Conservation (phyloP, 257 asterid species). For the Euphrasia confusa region DNA sequence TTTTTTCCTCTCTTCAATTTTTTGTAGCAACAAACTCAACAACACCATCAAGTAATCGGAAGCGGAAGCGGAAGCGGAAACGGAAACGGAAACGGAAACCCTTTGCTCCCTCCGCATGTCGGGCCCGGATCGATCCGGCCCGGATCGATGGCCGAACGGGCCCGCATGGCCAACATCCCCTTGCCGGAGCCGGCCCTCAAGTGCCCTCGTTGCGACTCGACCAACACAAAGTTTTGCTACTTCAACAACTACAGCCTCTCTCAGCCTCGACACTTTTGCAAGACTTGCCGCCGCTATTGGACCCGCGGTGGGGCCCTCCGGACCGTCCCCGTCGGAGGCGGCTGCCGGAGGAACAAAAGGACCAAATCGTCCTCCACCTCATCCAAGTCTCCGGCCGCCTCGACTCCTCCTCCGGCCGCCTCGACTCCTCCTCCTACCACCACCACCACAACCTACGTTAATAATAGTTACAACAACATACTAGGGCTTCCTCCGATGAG, state of each 20-base stretch:
- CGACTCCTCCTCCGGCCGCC: constrained; percentile 44
- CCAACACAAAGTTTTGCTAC: constrained; percentile 87
- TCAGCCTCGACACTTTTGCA: constrained; percentile 96
- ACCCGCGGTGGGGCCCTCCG: constrained; percentile 86
- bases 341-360: constrained; percentile 76
- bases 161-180: constrained; percentile 83
- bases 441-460: constrained; percentile 32
- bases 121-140: constrained; percentile 63
- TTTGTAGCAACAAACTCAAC: constrained; percentile 40
- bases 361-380: constrained; percentile 46
- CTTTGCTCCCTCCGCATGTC: constrained; percentile 45
- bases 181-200: constrained; percentile 73
- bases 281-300: constrained; percentile 89
- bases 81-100: constrained; percentile 33
- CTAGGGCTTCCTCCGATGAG: constrained; percentile 52
- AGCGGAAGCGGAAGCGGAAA: constrained; percentile 31
- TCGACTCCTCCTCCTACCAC: constrained; percentile 26
- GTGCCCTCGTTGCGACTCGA: constrained; percentile 91
- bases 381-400: constrained; percentile 61
- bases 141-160: constrained; percentile 83
- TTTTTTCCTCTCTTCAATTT: neutral
- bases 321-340: constrained; percentile 90
- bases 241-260: constrained; percentile 89
- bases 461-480: constrained; percentile 23
- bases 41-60: constrained; percentile 38